Base-by-base conservation (phyloP, 192 early-diverging fungal species). In the Glomus cerebriforme region DNA sequence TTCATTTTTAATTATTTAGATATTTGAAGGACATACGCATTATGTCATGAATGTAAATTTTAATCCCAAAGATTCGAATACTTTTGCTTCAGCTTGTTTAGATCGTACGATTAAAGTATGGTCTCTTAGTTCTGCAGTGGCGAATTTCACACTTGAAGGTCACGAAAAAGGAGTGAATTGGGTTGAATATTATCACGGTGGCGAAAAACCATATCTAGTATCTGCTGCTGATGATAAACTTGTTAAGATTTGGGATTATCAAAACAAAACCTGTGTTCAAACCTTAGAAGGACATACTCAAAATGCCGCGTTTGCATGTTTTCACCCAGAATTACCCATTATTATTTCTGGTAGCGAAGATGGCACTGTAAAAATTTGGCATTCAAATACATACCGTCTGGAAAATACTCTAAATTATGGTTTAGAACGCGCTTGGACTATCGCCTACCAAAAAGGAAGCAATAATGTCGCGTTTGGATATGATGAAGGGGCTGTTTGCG, bases 11-110 rank as follows among this genome's bases (percentile, higher is more conserved):
- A 67, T 13, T 27, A 39, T 59, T n/a, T 74, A 94, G 92, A 89
- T 92, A 64, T 99, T 98, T 79, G 97, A 99, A 80, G 98, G 98
- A 1, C 98, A 99, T 81, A 94, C 95, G 0, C 94, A 99, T 85
- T 98, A 94, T 88, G 94, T 99, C 77, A 98, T 99, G 97, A 92
- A 95, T 81, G 88, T 99, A 22, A 94, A 91, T 10, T 96, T 98
- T 87, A 98, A 98, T 82, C 98, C 98, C n/a, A 99, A 99, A 83
- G 98, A 99, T 79, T 90, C 92, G 67, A 99, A 99, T 86, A 99
- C 97, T 15, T 99, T 99, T 88, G 98, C 98, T 22, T 96, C 94
- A 34, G 98, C 98, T 19, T 97, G 93, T 49, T 86, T 99, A 75
- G 98, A 99, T 83, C 90, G 94, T 60, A 96, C 98, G 8, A 90